phyloP scores from a whole-genome alignment of 345 rosid species.

The Eutrema japonicum region DNA sequence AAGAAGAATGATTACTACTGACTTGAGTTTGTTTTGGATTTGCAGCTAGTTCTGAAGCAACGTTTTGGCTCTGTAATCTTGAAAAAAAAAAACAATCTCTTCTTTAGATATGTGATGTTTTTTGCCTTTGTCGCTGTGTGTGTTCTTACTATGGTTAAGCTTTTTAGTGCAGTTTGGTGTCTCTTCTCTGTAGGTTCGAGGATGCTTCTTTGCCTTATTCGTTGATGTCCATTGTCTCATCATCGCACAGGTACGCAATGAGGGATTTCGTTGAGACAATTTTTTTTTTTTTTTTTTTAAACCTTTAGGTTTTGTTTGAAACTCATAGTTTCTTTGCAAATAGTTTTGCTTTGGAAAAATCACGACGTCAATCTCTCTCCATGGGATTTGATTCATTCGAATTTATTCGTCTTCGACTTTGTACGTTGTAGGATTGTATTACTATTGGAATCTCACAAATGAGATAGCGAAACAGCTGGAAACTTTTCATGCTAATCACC shows the following conservation, averaged over 20 bases:
- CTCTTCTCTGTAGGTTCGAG: constrained; percentile 29
- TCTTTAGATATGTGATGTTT: not conserved
- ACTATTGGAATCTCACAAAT: not conserved
- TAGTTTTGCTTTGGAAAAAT: too few relatives aligned
- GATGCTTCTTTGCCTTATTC: constrained; percentile 22
- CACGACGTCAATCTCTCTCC: too few relatives aligned
- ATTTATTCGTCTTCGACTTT: too few relatives aligned
- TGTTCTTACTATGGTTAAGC: constrained; percentile 22
- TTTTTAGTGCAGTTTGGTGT: constrained; percentile 32
- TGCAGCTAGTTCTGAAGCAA: constrained; percentile 47
- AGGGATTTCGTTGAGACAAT: not conserved
- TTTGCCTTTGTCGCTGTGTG: not conserved
- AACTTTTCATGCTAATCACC: not conserved
- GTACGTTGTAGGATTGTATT: too few relatives aligned
- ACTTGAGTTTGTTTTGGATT: constrained; percentile 44
- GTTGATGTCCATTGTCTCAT: not conserved
- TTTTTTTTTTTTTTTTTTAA: too few relatives aligned
- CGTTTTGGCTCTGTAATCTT: constrained; percentile 41
- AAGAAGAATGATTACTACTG: constrained; percentile 37
- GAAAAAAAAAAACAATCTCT: not conserved
- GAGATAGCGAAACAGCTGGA: not conserved
- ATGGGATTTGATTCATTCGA: too few relatives aligned
- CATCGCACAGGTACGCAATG: constrained; percentile 21
- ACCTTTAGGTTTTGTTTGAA: too few relatives aligned
- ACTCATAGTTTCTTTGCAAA: too few relatives aligned